Conservation (phyloP, 2,329 filamentous ascomycete species). For the Hypomyces rosellus region DNA sequence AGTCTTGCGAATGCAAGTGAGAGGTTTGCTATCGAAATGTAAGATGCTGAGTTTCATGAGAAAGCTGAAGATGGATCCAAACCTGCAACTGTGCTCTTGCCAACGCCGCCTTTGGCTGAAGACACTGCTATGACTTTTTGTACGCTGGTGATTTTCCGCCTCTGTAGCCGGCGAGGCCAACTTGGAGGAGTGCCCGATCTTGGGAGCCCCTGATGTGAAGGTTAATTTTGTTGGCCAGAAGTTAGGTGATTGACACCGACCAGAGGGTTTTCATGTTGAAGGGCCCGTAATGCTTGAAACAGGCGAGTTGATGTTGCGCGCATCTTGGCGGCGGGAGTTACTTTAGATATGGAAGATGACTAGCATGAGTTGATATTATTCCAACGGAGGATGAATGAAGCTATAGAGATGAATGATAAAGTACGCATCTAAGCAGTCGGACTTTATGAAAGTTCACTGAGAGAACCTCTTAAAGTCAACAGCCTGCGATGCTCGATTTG, state of each 20-base stretch:
- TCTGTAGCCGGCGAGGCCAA: slow-evolving; percentile 71
- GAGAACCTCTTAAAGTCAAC: no score
- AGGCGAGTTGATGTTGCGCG: slow-evolving; percentile 30
- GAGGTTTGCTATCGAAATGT: slow-evolving; percentile 57
- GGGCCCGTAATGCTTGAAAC: slow-evolving; percentile 25
- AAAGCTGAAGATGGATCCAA: slow-evolving; percentile 16
- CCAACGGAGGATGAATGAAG: no score
- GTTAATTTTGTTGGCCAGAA: not conserved
- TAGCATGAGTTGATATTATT: no score
- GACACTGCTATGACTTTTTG: slow-evolving; percentile 93
- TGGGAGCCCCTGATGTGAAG: slow-evolving; percentile 64
- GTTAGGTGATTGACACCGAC: slow-evolving; percentile 41
- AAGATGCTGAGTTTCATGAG: not conserved
- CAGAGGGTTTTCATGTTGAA: slow-evolving; percentile 77
- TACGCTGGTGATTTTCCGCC: slow-evolving; percentile 75
- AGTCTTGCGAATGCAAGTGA: slow-evolving; percentile 78
- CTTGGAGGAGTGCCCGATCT: slow-evolving; percentile 55
- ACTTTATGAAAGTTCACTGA: no score
- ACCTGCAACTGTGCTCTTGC: slow-evolving; percentile 91
- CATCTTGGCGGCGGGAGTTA: slow-evolving; percentile 23
- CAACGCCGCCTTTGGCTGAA: slow-evolving; percentile 95
- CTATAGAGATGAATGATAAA: no score
- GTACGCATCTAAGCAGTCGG: no score
- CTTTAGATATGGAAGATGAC: no score
- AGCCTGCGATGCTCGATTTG: not conserved